These are phyloP conservation scores for Pleurotus djamor DNA, from an alignment of 768 basidiomycete genomes.

Conservation along the genomic window DNA sequence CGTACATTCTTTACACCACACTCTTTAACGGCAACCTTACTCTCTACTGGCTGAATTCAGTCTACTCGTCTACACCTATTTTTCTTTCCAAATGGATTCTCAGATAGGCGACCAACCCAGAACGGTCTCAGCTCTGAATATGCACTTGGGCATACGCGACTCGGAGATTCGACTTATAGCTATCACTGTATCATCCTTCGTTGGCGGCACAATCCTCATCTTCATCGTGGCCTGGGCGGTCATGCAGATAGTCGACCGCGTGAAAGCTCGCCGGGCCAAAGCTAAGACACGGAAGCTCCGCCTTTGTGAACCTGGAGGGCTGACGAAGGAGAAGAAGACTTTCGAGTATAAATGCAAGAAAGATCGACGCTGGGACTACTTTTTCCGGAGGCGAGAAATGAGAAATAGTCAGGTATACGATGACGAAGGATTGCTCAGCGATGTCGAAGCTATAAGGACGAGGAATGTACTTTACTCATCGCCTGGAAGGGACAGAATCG, in stretches of 20 bases:
- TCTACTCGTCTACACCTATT: too few species aligned
- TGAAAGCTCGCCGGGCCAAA: neutral
- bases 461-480: neutral
- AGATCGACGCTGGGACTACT: neutral
- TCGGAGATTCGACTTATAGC: constrained; percentile 7
- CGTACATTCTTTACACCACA: too few species aligned
- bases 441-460: constrained; percentile 1
- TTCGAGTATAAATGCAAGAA: neutral
- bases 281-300: neutral
- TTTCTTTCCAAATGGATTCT: neutral
- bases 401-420: neutral
- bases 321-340: neutral
- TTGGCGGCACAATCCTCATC: neutral
- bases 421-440: neutral
- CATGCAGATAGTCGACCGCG: constrained; percentile 1
- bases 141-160: neutral
- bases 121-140: neutral
- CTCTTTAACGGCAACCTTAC: too few species aligned
- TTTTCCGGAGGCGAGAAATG: neutral
- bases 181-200: neutral
- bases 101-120: neutral
- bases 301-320: neutral
- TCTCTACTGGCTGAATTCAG: too few species aligned
- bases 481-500: neutral
- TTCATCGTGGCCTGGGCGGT: neutral